Evolutionary conservation across 805 yeast species (phyloP).

Genomic region (Wickerhamomyces subpelliculosus): DNA sequence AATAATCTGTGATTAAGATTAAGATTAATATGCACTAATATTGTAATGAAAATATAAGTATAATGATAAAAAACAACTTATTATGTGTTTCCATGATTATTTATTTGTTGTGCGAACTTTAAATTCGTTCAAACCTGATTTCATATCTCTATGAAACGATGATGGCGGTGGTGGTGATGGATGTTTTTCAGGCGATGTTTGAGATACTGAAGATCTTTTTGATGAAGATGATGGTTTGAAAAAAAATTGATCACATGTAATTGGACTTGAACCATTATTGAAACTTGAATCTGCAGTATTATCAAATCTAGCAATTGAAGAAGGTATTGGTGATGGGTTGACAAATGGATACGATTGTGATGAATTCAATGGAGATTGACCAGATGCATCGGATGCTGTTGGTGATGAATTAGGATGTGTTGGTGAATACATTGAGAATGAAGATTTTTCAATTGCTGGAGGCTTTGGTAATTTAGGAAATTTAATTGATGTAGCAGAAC

Average conservation of each 20-base stretch:
- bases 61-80: neutral
- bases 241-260: neutral
- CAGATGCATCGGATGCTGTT: constrained; percentile 17
- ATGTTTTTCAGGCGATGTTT: neutral
- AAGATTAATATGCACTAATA: too few relatives aligned
- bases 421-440: constrained; percentile 13
- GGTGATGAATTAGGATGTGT: constrained; percentile 14
- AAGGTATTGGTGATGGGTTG: constrained; percentile 2
- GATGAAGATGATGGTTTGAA: neutral
- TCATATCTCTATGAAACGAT: too few relatives aligned
- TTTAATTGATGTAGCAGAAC: constrained; percentile 12
- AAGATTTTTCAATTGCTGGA: constrained; percentile 14
- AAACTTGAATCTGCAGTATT: neutral
- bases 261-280: neutral
- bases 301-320: neutral
- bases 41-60: neutral
- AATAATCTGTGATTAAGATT: too few relatives aligned
- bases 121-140: neutral
- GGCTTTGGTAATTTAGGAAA: constrained; percentile 17
- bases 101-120: too few relatives aligned
- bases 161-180: neutral
- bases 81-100: too few relatives aligned
- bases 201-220: neutral
- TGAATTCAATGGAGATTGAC: constrained; percentile 14
- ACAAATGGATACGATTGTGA: neutral